These are phyloP conservation scores for Mrakiaceae sp. DNA, from an alignment of 1,284 basidiomycete species.

Conservation along the genomic window DNA sequence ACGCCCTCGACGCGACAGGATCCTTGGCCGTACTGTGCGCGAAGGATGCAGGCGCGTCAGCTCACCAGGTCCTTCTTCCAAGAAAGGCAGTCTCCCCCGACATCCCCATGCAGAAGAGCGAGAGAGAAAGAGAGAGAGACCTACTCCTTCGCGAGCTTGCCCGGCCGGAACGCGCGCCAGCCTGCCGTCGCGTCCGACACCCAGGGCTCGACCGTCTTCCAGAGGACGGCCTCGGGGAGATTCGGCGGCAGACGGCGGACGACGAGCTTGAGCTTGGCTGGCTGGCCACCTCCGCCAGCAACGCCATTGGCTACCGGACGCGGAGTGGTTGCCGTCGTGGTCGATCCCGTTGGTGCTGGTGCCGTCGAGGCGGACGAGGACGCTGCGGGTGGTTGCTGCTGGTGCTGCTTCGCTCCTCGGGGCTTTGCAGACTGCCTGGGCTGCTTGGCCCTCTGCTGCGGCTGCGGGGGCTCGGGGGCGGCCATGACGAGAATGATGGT, in stretches of 20 bases:
- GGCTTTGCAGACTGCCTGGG: too few species aligned
- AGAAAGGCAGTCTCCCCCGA: background rate
- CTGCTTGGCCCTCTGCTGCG: too few species aligned
- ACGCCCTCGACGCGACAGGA: constrained; percentile 74
- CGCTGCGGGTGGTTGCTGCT: too few species aligned
- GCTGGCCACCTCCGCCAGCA: too few species aligned
- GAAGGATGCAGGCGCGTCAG: constrained; percentile 29
- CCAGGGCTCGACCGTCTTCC: constrained; percentile 79
- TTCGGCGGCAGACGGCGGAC: constrained; percentile 83
- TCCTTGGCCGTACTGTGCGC: constrained; percentile 47
- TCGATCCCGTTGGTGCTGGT: too few species aligned
- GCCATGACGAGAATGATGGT: too few species aligned
- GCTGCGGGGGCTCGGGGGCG: too few species aligned
- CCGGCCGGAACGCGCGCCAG: constrained; percentile 57
- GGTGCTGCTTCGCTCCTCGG: too few species aligned
- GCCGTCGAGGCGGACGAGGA: too few species aligned
- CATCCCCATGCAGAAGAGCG: background rate
- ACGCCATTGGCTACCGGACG: too few species aligned
- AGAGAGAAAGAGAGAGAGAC: constrained; percentile 22
- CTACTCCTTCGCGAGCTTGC: constrained; percentile 61
- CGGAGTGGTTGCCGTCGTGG: too few species aligned
- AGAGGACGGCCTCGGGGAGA: constrained; percentile 83
- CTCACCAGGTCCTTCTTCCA: constrained; percentile 32
- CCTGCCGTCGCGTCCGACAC: constrained; percentile 57
- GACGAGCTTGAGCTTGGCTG: constrained; percentile 64